These are phyloP conservation scores for Leishmania tropica DNA, from an alignment of 208 protist species.

Conservation along the genomic window DNA sequence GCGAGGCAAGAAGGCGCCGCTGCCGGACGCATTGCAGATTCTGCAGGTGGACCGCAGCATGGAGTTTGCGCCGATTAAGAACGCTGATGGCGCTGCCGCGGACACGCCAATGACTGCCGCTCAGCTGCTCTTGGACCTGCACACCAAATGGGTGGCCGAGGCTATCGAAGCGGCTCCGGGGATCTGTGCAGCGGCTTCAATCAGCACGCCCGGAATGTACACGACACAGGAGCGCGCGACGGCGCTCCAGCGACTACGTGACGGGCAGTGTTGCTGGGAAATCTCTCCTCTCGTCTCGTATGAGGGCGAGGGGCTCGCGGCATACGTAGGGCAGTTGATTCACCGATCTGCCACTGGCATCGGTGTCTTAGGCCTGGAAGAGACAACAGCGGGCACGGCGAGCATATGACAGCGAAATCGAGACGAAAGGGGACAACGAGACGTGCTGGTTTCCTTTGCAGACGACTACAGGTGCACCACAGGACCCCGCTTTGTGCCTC, in stretches of 20 bases:
- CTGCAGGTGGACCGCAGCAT: slow-evolving; percentile 86
- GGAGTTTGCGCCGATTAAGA: slow-evolving; percentile 98
- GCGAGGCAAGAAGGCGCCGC: neutral
- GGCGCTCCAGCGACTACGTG: slow-evolving; percentile 42
- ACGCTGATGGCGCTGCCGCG: slow-evolving; percentile 75
- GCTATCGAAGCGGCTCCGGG: slow-evolving; percentile 26
- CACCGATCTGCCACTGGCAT: slow-evolving; percentile 28
- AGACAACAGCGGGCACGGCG: slow-evolving; percentile 4
- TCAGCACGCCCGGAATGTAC: slow-evolving; percentile 1
- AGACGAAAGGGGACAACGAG: neutral
- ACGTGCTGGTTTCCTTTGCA: neutral
- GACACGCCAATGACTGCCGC: slow-evolving; percentile 92
- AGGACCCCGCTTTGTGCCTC: neutral
- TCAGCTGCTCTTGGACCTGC: slow-evolving; percentile 57
- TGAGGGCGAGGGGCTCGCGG: slow-evolving; percentile 86
- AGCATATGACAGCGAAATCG: slow-evolving; percentile 12
- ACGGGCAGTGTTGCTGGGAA: slow-evolving; percentile 59
- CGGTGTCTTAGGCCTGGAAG: slow-evolving; percentile 30
- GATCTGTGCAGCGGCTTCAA: slow-evolving; percentile 2
- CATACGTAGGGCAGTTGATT: slow-evolving; percentile 36
- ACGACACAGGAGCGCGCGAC: slow-evolving; percentile 11
- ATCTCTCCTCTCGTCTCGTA: slow-evolving; percentile 93
- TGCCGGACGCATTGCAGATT: slow-evolving; percentile 62
- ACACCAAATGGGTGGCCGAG: slow-evolving; percentile 63
- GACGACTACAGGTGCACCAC: neutral